A percentile compares a stretch with the other conserved stretches of the same genome.
These are phyloP conservation scores for Geotrichum histeridarum DNA, from an alignment of 1,139 yeast species.

Conservation along the genomic window DNA sequence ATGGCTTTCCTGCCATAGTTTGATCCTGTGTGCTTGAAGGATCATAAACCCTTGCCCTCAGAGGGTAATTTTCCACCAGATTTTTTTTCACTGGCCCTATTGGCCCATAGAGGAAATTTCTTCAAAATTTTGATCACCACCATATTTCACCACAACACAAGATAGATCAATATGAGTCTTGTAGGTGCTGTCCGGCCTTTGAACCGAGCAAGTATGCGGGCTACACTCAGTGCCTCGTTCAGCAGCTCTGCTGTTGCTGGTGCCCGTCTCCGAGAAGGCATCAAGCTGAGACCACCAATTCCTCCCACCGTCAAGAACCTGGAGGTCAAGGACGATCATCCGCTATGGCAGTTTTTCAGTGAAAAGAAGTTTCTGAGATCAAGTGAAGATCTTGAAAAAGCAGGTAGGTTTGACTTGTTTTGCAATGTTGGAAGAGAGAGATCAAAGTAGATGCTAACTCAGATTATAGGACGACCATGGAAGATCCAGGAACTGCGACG, in stretches of 20 bases:
- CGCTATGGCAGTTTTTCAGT: constrained; percentile 90
- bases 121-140: too few relatives aligned
- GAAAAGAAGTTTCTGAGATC: constrained; percentile 54
- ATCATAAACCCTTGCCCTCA: too few relatives aligned
- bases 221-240: constrained; percentile 30
- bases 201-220: background rate
- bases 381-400: constrained; percentile 51
- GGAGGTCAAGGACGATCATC: constrained; percentile 77
- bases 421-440: background rate
- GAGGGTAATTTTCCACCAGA: too few relatives aligned
- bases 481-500: constrained; percentile 80
- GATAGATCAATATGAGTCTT: constrained; percentile 2
- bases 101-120: too few relatives aligned
- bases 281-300: constrained; percentile 71
- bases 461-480: constrained; percentile 57
- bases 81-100: too few relatives aligned
- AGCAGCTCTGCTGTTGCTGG: constrained; percentile 50
- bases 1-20: too few relatives aligned
- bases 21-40: too few relatives aligned
- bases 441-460: constrained; percentile 37
- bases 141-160: too few relatives aligned
- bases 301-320: constrained; percentile 74
- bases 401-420: constrained; percentile 22
- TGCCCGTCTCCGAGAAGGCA: constrained; percentile 29
- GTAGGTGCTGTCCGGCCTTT: constrained; percentile 2